Evolutionary conservation across 306 rosid species (phyloP).

Genomic region (Vachellia pachyceras): DNA sequence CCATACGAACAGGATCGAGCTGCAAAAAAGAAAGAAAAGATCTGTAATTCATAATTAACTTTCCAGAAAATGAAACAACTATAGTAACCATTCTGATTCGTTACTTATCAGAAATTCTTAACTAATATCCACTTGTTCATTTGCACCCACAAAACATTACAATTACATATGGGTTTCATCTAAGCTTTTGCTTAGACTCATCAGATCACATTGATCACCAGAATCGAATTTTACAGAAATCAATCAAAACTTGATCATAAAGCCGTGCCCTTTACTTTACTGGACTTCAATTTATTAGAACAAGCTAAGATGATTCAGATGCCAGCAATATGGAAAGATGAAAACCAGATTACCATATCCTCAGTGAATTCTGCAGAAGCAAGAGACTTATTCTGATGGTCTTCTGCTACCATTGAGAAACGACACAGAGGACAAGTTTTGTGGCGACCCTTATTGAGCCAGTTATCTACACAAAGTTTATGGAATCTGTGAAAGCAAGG

Average conservation of each 20-base stretch:
- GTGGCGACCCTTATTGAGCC: conserved; percentile 69
- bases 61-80: not conserved
- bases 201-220: not conserved
- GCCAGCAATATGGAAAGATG: conserved; percentile 90
- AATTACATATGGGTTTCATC: conserved; percentile 10
- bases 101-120: too few relatives aligned
- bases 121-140: too few relatives aligned
- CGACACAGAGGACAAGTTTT: conserved; percentile 86
- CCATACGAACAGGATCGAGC: conserved; percentile 7
- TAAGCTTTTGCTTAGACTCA: not conserved
- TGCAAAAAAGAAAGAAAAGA: not conserved
- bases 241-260: not conserved
- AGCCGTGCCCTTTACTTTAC: not conserved
- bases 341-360: conserved; percentile 87
- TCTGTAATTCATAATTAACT: not conserved
- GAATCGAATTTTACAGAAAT: not conserved
- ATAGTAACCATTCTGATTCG: not conserved
- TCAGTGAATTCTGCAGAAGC: conserved; percentile 75
- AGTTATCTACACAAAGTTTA: conserved; percentile 72
- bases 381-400: conserved; percentile 36
- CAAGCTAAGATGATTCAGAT: conserved; percentile 45
- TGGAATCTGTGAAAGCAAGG: conserved; percentile 90
- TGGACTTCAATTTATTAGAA: not conserved
- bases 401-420: conserved; percentile 60
- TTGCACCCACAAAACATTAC: conserved; percentile 6